Evolutionary conservation across 2,329 filamentous ascomycete genomes (phyloP), one percentile per base, ranked within the genome.

Genomic region (Claviceps cyperi): DNA sequence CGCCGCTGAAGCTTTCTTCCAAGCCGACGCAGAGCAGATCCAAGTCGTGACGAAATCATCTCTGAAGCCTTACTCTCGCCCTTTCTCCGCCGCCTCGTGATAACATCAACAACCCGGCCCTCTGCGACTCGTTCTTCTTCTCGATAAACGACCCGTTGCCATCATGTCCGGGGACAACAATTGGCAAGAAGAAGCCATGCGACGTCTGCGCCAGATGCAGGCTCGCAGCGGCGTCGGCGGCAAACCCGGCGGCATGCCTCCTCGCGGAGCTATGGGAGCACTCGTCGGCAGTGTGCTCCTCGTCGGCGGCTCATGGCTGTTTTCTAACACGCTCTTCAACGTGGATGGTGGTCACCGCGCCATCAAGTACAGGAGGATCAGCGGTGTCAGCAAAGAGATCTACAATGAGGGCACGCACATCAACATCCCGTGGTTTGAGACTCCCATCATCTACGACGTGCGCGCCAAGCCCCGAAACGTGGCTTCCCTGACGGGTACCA

Each of bases 261-360:
- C 70, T 40, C 65, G 66, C 51, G 66, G 66, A 46, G 54, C 67
- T 15, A 65, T 66, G 37, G 64, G 64, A 43, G 68, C 67, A 36
- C 49, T 76, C 46, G 62, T 65, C 32, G 71, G 66, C 43, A 59
- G 71, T 19, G 57, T 66, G 17, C 58, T 78, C 35, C 60, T 77
- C 43, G 69, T 68, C 15, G 74, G 73, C 51, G 76, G 73, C 44
- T 65, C 70, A 51, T 62, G 75, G 59, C 54, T 80, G 57, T 59
- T 81, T 56, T 72, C 76, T 59, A 77, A 81, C 64, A 76, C 80
- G 43, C 72, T 84, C 5, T 84, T 84, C 73, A 84, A 84, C 72
- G 92, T 98, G 61, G 92, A 98, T 64, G 92, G 92, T 83, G 92
- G 92, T 72, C 92, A 97, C 70, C 84, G 92, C 65, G 92, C 92